phyloP scores from a whole-genome alignment of 306 rosid species.

The Hippophae tibetana region DNA sequence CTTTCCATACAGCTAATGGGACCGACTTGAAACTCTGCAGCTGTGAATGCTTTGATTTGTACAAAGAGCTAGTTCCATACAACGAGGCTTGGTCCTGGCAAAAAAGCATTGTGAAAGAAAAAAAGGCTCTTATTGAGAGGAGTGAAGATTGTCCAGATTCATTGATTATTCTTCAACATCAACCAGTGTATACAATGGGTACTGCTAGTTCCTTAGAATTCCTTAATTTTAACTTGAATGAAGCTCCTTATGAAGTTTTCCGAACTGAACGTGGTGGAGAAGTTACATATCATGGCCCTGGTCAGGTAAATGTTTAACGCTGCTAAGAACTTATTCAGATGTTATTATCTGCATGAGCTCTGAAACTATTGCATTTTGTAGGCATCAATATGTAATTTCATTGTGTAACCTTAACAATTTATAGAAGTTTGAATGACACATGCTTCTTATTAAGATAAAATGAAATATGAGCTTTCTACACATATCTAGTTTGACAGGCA shows the following conservation, averaged over 20 bases:
- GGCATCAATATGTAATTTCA: too few species aligned
- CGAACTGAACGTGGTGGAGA: constrained; percentile 47
- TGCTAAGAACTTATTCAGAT: neutral
- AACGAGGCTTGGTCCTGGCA: constrained; percentile 47
- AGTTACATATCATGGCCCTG: constrained; percentile 49
- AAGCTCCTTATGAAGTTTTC: constrained; percentile 30
- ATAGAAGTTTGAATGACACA: too few species aligned
- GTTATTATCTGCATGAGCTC: neutral
- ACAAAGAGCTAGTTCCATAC: constrained; percentile 47
- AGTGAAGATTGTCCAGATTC: constrained; percentile 28
- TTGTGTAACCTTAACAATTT: too few species aligned
- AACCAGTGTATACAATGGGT: constrained; percentile 42
- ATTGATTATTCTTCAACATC: constrained; percentile 35
- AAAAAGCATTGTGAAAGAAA: constrained; percentile 28
- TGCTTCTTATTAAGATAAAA: too few species aligned
- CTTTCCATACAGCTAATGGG: neutral
- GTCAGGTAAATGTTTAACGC: constrained; percentile 25
- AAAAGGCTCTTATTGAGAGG: constrained; percentile 23
- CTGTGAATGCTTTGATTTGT: constrained; percentile 61
- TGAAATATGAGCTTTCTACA: too few species aligned
- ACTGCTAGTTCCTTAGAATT: constrained; percentile 29
- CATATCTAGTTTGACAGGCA: too few species aligned
- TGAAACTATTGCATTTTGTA: too few species aligned
- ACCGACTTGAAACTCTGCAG: constrained; percentile 23
- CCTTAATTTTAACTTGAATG: constrained; percentile 29